Evolutionary conservation across 495 filamentous ascomycete species (phyloP), one percentile per base, ranked within the genome.

Genomic region (Xylaria castorea): DNA sequence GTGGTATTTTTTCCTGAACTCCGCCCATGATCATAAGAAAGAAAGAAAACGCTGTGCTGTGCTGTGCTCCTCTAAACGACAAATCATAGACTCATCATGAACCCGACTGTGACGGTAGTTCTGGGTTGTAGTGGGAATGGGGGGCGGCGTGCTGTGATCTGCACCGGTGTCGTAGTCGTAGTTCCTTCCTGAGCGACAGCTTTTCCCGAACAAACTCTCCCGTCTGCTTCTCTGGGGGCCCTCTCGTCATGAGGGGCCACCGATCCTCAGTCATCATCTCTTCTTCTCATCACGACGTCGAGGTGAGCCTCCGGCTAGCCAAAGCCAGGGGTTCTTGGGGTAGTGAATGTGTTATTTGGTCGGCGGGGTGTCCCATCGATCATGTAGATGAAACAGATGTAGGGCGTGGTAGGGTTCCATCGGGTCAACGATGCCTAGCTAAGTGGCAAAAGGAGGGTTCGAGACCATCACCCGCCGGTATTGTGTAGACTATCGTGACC

Each of bases 51-150:
- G 46, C 65, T 55, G 48, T 25, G 57, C 68, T 57, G 68, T 63
- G 68, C 68, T 53, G 46, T 50, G 69, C 69, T 65, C 69, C 69
- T 71, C 36, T 11, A 44, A 71, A 64, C 62, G 57, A 55, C 48
- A 65, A 71, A 64, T 71, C 69, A 71, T 71, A 65, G 65, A 65
- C 32, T 64, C 62, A 32, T 72, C 69, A 65, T 67, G 63, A 72
- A 72, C 18, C 27, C 62, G 63, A 67, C 36, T 30, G 40, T 72
- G 16, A 34, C 40, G 64, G 44, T n/a, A 48, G 63, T 67, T 72
- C 38, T 27, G 36, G 62, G 61, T 18, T 27, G 48, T 42, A 7
- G 25, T 55, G 50, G n/a, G 27, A 32, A 61, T n/a, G 38, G 32
- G 50, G 32, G 46, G 20, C 18, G 46, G 3, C 27, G 67, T 70